These are phyloP conservation scores for Euphorbia celastroides DNA, from an alignment of 441 rosid genomes.

Conservation along the genomic window DNA sequence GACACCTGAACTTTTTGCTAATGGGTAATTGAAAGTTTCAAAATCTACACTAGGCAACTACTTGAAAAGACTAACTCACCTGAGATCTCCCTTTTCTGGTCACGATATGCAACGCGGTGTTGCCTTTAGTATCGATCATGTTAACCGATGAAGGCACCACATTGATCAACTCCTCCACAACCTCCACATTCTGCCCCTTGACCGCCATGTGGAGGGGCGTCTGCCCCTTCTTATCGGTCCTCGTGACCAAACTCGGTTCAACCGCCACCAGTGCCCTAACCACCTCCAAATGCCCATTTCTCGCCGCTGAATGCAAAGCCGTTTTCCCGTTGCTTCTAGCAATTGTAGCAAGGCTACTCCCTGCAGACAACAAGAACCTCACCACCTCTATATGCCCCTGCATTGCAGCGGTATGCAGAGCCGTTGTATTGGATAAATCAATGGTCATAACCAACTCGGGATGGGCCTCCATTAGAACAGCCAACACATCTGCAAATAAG, in stretches of 20 bases:
- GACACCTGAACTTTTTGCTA: no score
- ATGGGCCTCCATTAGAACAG: slow-evolving; percentile 57
- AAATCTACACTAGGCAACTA: no score
- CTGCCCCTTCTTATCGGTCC: slow-evolving; percentile 91
- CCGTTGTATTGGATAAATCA: slow-evolving; percentile 72
- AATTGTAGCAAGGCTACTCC: slow-evolving; percentile 68
- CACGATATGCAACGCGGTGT: slow-evolving; percentile 74
- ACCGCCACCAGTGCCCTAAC: slow-evolving; percentile 48
- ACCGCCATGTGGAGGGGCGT: slow-evolving; percentile 96
- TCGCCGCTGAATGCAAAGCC: slow-evolving; percentile 79
- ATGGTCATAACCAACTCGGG: slow-evolving; percentile 87
- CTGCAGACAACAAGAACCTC: slow-evolving; percentile 49
- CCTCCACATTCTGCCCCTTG: slow-evolving; percentile 68
- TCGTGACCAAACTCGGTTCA: slow-evolving; percentile 49
- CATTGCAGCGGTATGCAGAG: slow-evolving; percentile 79
- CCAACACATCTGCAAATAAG: slow-evolving; percentile 50
- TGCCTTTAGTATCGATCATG: slow-evolving; percentile 78
- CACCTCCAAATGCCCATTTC: slow-evolving; percentile 80
- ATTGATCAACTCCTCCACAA: slow-evolving; percentile 60
- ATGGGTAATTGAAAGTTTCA: no score
- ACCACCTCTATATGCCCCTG: slow-evolving; percentile 76
- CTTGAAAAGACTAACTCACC: slow-evolving; percentile 28
- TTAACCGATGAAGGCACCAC: slow-evolving; percentile 55
- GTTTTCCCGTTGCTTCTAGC: slow-evolving; percentile 89
- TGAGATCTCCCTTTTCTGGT: slow-evolving; percentile 71